These are phyloP conservation scores for Arthromyces matolae DNA, from an alignment of 768 basidiomycete genomes.

Conservation along the genomic window DNA sequence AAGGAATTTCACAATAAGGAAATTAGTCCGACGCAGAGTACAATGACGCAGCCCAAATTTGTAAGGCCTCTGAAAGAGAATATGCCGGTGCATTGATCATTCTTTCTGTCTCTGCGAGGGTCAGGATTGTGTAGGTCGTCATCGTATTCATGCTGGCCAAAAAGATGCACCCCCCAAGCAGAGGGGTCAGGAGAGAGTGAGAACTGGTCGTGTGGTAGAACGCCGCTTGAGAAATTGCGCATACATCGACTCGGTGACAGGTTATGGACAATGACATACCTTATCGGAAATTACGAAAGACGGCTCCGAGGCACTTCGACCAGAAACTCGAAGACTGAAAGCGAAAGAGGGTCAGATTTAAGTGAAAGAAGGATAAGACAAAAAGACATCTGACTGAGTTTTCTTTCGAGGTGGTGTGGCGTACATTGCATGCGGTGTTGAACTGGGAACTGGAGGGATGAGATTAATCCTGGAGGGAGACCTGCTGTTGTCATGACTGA, in stretches of 20 bases:
- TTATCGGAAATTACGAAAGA: slow-evolving; percentile 57
- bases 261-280: slow-evolving; percentile 25
- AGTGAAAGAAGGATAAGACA: neutral
- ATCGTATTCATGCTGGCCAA: slow-evolving; percentile 54
- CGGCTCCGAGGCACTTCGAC: slow-evolving; percentile 21
- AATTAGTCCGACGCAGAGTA: slow-evolving; percentile 51
- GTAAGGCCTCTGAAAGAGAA: slow-evolving; percentile 67
- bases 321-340: too few species aligned
- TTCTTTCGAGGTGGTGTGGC: slow-evolving; percentile 17
- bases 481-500: slow-evolving; percentile 35
- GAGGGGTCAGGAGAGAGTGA: slow-evolving; percentile 71
- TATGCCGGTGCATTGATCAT: slow-evolving; percentile 55
- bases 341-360: too few species aligned
- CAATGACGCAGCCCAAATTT: slow-evolving; percentile 66
- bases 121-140: slow-evolving; percentile 76
- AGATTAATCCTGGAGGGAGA: slow-evolving; percentile 54
- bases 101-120: slow-evolving; percentile 55
- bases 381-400: slow-evolving; percentile 3
- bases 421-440: slow-evolving; percentile 37
- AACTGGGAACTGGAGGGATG: slow-evolving; percentile 33
- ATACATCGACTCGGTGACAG: too few species aligned
- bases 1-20: slow-evolving; percentile 51
- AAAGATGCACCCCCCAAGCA: slow-evolving; percentile 67
- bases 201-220: slow-evolving; percentile 39
- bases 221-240: neutral